Percentiles rank a stretch among this genome's conserved stretches.
Conservation (phyloP, 1,139 yeast genomes). For the Candida sojae region DNA sequence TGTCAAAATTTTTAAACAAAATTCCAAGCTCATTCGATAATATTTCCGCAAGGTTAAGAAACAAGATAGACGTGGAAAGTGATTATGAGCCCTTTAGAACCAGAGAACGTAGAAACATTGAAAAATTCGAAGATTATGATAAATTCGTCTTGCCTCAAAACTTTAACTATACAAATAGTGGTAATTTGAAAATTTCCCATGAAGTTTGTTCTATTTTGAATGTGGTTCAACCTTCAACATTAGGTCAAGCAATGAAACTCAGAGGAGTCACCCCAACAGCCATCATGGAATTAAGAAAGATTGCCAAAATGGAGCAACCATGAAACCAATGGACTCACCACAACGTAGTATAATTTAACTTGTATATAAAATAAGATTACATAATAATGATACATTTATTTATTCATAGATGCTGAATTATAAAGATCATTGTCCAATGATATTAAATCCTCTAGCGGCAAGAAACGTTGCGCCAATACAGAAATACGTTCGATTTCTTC, state of each 20-base stretch:
- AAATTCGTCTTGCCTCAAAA: conserved; percentile 63
- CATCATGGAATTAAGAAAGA: conserved; percentile 61
- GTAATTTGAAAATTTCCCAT: conserved; percentile 55
- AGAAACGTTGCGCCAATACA: conserved; percentile 33
- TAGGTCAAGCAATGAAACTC: conserved; percentile 92
- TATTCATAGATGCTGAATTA: conserved; percentile 4
- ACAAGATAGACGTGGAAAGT: conserved; percentile 75
- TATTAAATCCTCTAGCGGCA: conserved; percentile 41
- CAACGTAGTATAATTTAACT: neutral
- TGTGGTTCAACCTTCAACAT: conserved; percentile 78
- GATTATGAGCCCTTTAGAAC: conserved; percentile 79
- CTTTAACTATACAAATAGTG: conserved; percentile 57
- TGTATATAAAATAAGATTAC: neutral
- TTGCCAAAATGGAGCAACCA: conserved; percentile 24
- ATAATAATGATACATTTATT: neutral
- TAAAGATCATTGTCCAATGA: conserved; percentile 35
- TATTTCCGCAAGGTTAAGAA: conserved; percentile 54
- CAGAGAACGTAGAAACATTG: conserved; percentile 69
- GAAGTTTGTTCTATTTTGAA: conserved; percentile 77
- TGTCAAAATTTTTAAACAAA: conserved; percentile 18
- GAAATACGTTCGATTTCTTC: conserved; percentile 26
- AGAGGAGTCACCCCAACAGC: conserved; percentile 95
- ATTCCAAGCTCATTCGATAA: conserved; percentile 24
- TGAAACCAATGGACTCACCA: neutral
- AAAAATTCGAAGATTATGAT: conserved; percentile 85